These are phyloP conservation scores for Hamigera avellanea DNA, from an alignment of 495 filamentous ascomycete species.

Conservation along the genomic window DNA sequence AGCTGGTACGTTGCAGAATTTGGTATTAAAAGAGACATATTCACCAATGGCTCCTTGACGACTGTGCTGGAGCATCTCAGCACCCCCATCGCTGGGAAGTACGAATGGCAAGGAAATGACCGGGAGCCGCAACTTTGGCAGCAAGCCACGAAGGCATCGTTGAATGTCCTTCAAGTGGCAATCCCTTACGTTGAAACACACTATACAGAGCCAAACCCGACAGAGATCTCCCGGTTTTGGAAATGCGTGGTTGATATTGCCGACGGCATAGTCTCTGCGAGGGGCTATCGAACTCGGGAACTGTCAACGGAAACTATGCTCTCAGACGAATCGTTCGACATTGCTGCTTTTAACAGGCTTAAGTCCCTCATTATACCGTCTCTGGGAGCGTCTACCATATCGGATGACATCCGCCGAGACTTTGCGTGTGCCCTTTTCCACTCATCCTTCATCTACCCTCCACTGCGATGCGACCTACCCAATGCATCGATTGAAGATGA, in stretches of 20 bases:
- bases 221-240: conserved; percentile 31
- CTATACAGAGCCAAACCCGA: conserved; percentile 17
- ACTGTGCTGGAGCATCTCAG: conserved; percentile 51
- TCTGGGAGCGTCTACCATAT: conserved; percentile 52
- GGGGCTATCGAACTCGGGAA: conserved; percentile 17
- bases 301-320: conserved; percentile 16
- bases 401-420: conserved; percentile 52
- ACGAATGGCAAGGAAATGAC: conserved; percentile 50
- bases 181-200: conserved; percentile 50
- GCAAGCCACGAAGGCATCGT: conserved; percentile 55
- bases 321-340: conserved; percentile 62
- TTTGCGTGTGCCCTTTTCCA: conserved; percentile 72
- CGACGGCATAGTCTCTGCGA: conserved; percentile 30
- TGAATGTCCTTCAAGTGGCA: conserved; percentile 56
- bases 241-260: conserved; percentile 24
- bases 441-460: conserved; percentile 68
- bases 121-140: conserved; percentile 61
- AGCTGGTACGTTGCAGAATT: conserved; percentile 52
- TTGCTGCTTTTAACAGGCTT: conserved; percentile 56
- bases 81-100: conserved; percentile 62
- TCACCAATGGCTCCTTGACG: conserved; percentile 48
- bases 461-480: conserved; percentile 52
- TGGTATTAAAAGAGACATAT: conserved; percentile 52
- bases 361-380: conserved; percentile 61
- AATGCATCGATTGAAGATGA: conserved; percentile 30